Evolutionary conservation across 768 basidiomycete species (phyloP), one percentile per base, ranked within the genome.

Genomic region (Cystofilobasidium capitatum): DNA sequence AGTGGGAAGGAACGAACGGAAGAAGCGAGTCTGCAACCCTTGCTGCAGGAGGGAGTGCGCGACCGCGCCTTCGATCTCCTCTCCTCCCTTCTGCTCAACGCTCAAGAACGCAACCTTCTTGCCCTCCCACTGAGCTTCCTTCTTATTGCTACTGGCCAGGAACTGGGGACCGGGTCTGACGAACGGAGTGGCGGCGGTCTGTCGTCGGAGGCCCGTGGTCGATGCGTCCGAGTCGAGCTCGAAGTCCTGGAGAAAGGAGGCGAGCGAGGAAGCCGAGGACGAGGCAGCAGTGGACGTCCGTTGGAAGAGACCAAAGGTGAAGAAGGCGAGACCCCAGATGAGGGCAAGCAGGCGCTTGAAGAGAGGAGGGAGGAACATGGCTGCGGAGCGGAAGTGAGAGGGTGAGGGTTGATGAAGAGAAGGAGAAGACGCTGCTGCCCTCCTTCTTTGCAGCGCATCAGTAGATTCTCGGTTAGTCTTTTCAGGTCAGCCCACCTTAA

Each of bases 261-360:
- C 47, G 47, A 49, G 47, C 47, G 47, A 49, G 40, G 40, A 20
- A 20, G 40, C 10, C 10, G 40, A 10, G 10, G 40, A 42, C 22
- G 47, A 3, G 9, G 47, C n/a, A 22, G 47, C n/a, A 26, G 3
- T 26, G 6, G 47, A 49, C n/a, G 22, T 49, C 22, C 47, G 47
- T 26, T 49, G 47, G 47, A 49, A 49, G 13, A 49, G 47, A 26
- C 47, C 47, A 14, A 49, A 24, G 10, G 22, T 24, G 47, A 49
- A 49, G 47, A 49, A 49, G 47, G 47, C 47, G 47, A 24, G n/a
- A 26, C 22, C 47, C 47, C 47, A 49, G 47, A 49, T 26, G 47
- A 49, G 47, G 4, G 47, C 47, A 26, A 49, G 8, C 47, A 49
- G 47, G 10, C 47, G 47, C 47, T 49, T 49, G 47, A 49, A 49